Evolutionary conservation across 768 basidiomycete genomes (phyloP), one percentile per base, ranked within the genome.

Genomic region (Ramaria sp.): DNA sequence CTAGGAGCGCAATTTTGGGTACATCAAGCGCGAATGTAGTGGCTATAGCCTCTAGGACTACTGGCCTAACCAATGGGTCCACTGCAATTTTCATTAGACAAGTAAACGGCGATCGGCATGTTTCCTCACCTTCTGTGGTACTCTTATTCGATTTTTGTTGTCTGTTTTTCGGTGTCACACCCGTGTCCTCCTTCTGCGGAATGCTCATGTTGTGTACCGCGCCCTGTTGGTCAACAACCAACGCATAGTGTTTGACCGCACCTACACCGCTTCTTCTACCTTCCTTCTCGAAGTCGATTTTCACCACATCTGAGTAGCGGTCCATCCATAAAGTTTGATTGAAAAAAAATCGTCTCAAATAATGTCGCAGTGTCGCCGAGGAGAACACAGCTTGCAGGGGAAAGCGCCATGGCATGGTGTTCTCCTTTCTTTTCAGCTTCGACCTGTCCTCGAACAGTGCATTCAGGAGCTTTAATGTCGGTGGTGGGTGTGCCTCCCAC

Each of bases 1-100:
- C 82, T n/a, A 90, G 71, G 17, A 90, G 70, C 19, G 80, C 88
- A 12, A 79, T 63, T 41, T 75, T 74, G 39, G 85, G 82, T 20
- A 90, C 88, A 54, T 88, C 86, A 19, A 88, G 65, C 17, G 86
- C 88, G 65, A 90, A 84, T 4, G 75, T 74, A 10, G 79, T 76
- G 5, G 84, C 87, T 49, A 90, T 75, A 1, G 83, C 82, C 65
- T 90, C 88, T 61, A 89, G 64, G 33, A 74, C 69, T 59, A 74
- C 71, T 6, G 77, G 73, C 63, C 80, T 77, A 60, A 84, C 30
- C 27, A 20, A 10, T 33, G 11, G 42, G 39, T 24, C 43, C 17
- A 45, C 46, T 49, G 20, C 37, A 37, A 51, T 20, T 20, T 22
- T 39, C 34, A 13, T 37, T 37, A 37, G 34, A 1, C 13, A 37